Evolutionary conservation across 345 rosid species (phyloP).

Genomic region (Reutealis trisperma): DNA sequence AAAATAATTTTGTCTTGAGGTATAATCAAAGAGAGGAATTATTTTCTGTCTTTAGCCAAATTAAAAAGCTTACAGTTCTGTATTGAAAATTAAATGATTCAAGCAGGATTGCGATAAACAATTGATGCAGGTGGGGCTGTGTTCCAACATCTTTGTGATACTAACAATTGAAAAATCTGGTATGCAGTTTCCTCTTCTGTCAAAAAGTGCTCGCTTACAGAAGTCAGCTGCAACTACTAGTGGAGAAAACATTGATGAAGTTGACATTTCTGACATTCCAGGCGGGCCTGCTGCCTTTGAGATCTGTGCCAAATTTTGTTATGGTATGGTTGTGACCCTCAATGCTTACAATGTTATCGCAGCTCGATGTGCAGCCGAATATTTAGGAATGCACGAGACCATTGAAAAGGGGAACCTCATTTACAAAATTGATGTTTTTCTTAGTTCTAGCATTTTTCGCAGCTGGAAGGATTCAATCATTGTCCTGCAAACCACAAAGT

Average conservation of each 20-base stretch:
- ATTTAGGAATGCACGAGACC: conserved; percentile 74
- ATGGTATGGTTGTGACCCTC: conserved; percentile 78
- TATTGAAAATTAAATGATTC: too few relatives aligned
- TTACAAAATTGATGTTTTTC: conserved; percentile 81
- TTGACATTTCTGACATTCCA: conserved; percentile 68
- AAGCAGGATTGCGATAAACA: neutral
- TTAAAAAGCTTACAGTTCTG: neutral
- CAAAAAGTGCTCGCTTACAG: conserved; percentile 66
- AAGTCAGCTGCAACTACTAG: conserved; percentile 48
- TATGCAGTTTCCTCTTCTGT: conserved; percentile 83
- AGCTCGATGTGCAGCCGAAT: conserved; percentile 78
- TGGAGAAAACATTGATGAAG: conserved; percentile 50
- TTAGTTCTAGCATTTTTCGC: conserved; percentile 65
- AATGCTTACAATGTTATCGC: conserved; percentile 75
- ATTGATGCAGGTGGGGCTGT: neutral
- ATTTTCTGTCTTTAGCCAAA: neutral
- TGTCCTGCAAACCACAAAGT: conserved; percentile 63
- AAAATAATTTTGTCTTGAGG: neutral
- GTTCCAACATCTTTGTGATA: conserved; percentile 2
- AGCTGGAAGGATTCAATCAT: conserved; percentile 95
- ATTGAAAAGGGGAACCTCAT: conserved; percentile 79
- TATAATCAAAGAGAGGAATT: neutral
- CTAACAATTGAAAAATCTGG: conserved; percentile 14
- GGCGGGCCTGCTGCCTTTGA: conserved; percentile 83
- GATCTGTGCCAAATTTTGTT: conserved; percentile 83